phyloP scores from a whole-genome alignment of 768 basidiomycete genomes.

The Tephrocybe sp. region DNA sequence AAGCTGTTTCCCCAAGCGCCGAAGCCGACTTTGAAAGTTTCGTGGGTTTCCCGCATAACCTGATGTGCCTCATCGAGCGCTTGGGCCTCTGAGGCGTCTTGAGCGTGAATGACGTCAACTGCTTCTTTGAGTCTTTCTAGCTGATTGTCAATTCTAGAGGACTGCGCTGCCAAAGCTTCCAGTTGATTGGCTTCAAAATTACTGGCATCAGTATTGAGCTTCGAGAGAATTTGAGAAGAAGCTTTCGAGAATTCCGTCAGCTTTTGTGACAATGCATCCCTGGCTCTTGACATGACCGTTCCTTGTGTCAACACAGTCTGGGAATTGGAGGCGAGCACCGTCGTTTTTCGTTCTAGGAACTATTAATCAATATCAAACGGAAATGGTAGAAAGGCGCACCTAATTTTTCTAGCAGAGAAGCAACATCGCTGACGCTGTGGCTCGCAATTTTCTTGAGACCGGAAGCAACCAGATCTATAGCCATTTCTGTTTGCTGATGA shows the following conservation, averaged over 20 bases:
- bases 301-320: conserved; percentile 63
- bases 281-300: conserved; percentile 51
- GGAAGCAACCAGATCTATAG: conserved; percentile 68
- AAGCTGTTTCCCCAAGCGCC: conserved; percentile 55
- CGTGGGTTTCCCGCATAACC: conserved; percentile 50
- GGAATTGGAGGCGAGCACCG: conserved; percentile 60
- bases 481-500: conserved; percentile 69
- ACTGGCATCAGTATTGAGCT: conserved; percentile 55
- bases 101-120: conserved; percentile 51
- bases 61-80: conserved; percentile 47
- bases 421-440: conserved; percentile 71
- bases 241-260: conserved; percentile 62
- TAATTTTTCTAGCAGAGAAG: conserved; percentile 76
- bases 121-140: conserved; percentile 51
- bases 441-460: conserved; percentile 61
- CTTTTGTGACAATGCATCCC: conserved; percentile 50
- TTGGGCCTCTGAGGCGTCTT: conserved; percentile 53
- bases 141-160: conserved; percentile 55
- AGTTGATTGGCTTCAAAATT: conserved; percentile 56
- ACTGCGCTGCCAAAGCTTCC: conserved; percentile 47
- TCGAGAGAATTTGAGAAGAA: conserved; percentile 49
- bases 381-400: conserved; percentile 44
- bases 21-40: conserved; percentile 51
- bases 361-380: conserved; percentile 11
- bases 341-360: conserved; percentile 66